Evolutionary conservation across 768 basidiomycete genomes (phyloP).

Genomic region (Coprinopsis cinerea): DNA sequence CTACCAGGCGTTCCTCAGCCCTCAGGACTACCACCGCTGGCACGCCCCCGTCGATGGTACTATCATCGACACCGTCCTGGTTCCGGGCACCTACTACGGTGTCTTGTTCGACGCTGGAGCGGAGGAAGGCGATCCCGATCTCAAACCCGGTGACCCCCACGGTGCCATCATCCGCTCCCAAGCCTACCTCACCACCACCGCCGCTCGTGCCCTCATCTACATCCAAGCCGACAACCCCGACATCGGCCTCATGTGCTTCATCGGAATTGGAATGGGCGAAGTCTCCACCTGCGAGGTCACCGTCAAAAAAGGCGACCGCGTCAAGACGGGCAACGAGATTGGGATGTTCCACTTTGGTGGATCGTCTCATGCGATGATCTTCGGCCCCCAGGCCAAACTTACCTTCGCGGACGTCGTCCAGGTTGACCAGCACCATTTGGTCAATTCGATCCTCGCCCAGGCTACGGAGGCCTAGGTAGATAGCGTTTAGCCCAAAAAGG

Average conservation of each 20-base stretch:
- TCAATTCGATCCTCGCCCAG: background rate
- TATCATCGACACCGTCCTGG: slow-evolving; percentile 32
- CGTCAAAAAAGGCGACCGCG: slow-evolving; percentile 37
- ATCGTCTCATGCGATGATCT: slow-evolving; percentile 19
- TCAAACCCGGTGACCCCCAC: slow-evolving; percentile 16
- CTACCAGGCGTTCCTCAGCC: slow-evolving; percentile 53
- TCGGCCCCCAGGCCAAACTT: background rate
- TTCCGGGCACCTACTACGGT: slow-evolving; percentile 49
- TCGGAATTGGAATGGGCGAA: slow-evolving; percentile 57
- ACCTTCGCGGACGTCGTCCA: background rate
- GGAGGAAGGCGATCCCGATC: slow-evolving; percentile 13
- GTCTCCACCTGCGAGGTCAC: slow-evolving; percentile 51
- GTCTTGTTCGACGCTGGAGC: slow-evolving; percentile 17
- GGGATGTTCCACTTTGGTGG: slow-evolving; percentile 66
- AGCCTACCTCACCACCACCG: slow-evolving; percentile 35
- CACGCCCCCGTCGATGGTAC: slow-evolving; percentile 48
- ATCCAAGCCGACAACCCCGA: slow-evolving; percentile 46
- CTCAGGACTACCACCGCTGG: slow-evolving; percentile 58
- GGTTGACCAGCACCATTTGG: background rate
- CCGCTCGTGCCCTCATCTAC: slow-evolving; percentile 48
- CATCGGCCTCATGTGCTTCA: slow-evolving; percentile 54
- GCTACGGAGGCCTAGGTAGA: too few relatives aligned
- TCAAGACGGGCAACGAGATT: slow-evolving; percentile 49
- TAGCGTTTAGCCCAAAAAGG: too few relatives aligned
- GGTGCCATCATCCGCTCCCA: background rate